Conservation (phyloP, 2,329 filamentous ascomycete genomes). For the Capronia coronata region DNA sequence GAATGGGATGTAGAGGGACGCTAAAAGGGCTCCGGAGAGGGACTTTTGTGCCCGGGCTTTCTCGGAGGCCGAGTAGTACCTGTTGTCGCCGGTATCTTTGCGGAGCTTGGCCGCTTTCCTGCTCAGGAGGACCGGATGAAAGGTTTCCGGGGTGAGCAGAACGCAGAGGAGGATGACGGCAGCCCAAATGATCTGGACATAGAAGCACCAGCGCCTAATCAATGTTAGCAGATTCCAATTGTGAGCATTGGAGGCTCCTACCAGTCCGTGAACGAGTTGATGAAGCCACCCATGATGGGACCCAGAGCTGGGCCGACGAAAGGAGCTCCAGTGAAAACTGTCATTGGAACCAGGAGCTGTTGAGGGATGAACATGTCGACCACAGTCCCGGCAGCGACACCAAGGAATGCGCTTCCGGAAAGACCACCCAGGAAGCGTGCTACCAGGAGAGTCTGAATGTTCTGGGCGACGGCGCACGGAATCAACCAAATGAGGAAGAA, state of each 20-base stretch:
- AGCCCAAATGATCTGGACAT: conserved; percentile 68
- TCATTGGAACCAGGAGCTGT: conserved; percentile 67
- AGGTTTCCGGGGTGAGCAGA: conserved; percentile 71
- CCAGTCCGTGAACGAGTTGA: conserved; percentile 65
- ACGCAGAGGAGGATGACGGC: conserved; percentile 54
- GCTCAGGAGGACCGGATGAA: conserved; percentile 64
- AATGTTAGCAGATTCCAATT: neutral
- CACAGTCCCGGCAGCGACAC: conserved; percentile 65
- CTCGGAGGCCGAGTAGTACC: conserved; percentile 32
- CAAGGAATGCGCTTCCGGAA: conserved; percentile 53
- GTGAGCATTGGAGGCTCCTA: neutral
- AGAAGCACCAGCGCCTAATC: conserved; percentile 64
- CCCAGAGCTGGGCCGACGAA: conserved; percentile 49
- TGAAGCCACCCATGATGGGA: conserved; percentile 40
- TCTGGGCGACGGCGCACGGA: conserved; percentile 62
- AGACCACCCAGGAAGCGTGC: conserved; percentile 60
- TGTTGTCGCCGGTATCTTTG: conserved; percentile 54
- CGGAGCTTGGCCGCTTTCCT: conserved; percentile 60
- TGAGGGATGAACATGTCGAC: conserved; percentile 62
- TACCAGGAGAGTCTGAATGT: conserved; percentile 70
- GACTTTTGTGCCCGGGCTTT: conserved; percentile 59
- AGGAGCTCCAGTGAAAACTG: conserved; percentile 60
- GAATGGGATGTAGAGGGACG: conserved; percentile 49
- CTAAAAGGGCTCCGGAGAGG: conserved; percentile 49
- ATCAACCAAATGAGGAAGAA: conserved; percentile 74